Evolutionary conservation across 176 grass and related monocot species (phyloP).

Genomic region (Guadua angustifolia): DNA sequence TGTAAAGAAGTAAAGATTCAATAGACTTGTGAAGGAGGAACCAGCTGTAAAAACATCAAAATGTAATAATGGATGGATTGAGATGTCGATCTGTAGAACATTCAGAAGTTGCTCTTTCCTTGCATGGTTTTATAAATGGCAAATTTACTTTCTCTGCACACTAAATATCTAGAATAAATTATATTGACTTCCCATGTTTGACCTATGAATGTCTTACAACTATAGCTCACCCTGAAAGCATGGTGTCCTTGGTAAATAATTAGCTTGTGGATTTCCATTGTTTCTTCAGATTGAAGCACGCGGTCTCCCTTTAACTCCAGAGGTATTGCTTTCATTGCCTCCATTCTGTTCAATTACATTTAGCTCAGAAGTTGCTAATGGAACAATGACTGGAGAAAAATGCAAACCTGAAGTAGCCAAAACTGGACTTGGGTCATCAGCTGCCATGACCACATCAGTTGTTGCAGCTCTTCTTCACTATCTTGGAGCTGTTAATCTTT

Average conservation of each 20-base stretch:
- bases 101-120: not conserved
- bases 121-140: slow-evolving; percentile 19
- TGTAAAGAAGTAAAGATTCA: slow-evolving; percentile 6
- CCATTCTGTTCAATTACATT: slow-evolving; percentile 91
- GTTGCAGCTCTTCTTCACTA: slow-evolving; percentile 86
- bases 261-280: slow-evolving; percentile 24
- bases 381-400: slow-evolving; percentile 56
- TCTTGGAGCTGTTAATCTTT: slow-evolving; percentile 79
- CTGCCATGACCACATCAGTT: slow-evolving; percentile 95
- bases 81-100: not conserved
- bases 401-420: slow-evolving; percentile 98
- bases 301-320: slow-evolving; percentile 70
- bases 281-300: slow-evolving; percentile 77
- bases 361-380: slow-evolving; percentile 70
- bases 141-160: slow-evolving; percentile 6
- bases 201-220: slow-evolving; percentile 10
- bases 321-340: slow-evolving; percentile 76
- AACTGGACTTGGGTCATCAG: slow-evolving; percentile 97
- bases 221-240: not conserved
- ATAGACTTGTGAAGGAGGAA: not conserved
- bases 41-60: not conserved
- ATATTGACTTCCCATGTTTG: slow-evolving; percentile 1
- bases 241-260: slow-evolving; percentile 2
- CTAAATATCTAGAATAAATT: not conserved
- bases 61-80: not conserved